Percentiles rank a stretch among this genome's conserved stretches.
Evolutionary conservation across 2,329 filamentous ascomycete species (phyloP).

Genomic region (Monilinia fructigena): DNA sequence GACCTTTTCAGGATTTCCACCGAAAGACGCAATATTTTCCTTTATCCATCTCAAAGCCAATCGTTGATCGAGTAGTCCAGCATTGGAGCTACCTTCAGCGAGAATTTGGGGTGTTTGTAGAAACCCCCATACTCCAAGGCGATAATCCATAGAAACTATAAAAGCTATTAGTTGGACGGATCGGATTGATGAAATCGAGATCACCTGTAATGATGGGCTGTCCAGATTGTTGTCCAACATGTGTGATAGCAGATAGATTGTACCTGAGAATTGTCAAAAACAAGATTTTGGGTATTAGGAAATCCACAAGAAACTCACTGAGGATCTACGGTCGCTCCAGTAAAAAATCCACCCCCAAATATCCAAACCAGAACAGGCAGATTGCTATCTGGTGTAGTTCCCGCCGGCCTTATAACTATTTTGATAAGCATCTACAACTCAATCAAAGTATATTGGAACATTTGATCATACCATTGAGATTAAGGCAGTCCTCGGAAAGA

Average conservation of each 20-base stretch:
- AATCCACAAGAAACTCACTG: conserved; percentile 38
- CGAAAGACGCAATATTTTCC: conserved; percentile 52
- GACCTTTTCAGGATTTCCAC: conserved; percentile 43
- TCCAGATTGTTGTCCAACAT: conserved; percentile 50
- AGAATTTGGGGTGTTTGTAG: conserved; percentile 56
- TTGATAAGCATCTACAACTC: conserved; percentile 20
- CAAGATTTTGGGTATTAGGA: background rate
- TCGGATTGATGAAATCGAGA: background rate
- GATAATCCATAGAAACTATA: conserved; percentile 56
- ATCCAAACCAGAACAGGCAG: conserved; percentile 55
- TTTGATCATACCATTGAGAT: conserved; percentile 41
- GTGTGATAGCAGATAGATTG: conserved; percentile 62
- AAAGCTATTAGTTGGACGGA: background rate
- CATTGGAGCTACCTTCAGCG: conserved; percentile 58
- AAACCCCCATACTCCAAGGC: conserved; percentile 67
- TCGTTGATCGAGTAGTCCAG: conserved; percentile 62
- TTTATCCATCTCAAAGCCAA: conserved; percentile 56
- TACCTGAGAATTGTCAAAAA: conserved; percentile 43
- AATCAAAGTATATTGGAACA: background rate
- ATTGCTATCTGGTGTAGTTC: conserved; percentile 36
- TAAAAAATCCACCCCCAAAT: conserved; percentile 54
- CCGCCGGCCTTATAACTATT: conserved; percentile 44
- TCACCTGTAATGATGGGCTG: conserved; percentile 52
- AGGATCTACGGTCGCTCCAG: conserved; percentile 51
- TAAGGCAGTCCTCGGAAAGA: conserved; percentile 51